Percentiles rank a stretch among this genome's conserved stretches.
phyloP scores from a whole-genome alignment of 257 asterid species.

The Nemophila menziesii region DNA sequence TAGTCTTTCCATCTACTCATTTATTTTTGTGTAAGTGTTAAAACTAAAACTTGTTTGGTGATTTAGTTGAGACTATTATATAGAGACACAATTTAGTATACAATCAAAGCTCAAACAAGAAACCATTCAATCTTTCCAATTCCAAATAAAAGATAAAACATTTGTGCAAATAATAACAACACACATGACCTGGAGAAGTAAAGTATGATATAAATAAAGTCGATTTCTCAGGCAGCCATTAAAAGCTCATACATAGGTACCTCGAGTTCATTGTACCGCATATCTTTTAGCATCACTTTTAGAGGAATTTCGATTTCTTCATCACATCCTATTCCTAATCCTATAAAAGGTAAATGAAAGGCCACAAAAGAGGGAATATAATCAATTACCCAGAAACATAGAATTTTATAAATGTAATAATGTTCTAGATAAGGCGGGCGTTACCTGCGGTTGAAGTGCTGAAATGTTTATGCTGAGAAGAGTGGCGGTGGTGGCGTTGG shows the following conservation, averaged over 20 bases:
- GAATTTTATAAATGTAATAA: not conserved
- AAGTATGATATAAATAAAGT: too few species aligned
- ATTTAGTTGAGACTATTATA: not conserved
- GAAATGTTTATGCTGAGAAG: constrained; percentile 6
- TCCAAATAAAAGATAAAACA: too few species aligned
- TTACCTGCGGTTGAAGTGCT: constrained; percentile 5
- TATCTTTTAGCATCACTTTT: constrained; percentile 62
- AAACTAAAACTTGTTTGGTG: not conserved
- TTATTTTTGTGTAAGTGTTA: not conserved
- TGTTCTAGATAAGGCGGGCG: not conserved
- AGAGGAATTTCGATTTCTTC: constrained; percentile 19
- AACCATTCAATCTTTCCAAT: not conserved
- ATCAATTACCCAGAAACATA: not conserved
- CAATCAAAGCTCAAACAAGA: not conserved
- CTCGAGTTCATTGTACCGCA: constrained; percentile 74
- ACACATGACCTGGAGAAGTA: not conserved
- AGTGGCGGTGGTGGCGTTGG: not conserved
- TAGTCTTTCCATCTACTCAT: too few species aligned
- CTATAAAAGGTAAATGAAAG: not conserved
- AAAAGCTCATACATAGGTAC: constrained; percentile 15
- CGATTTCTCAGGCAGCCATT: not conserved
- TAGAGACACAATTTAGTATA: too few species aligned
- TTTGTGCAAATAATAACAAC: not conserved
- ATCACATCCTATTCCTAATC: constrained; percentile 14
- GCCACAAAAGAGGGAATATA: not conserved